Evolutionary conservation across 805 yeast genomes (phyloP), one percentile per base, ranked within the genome.

Genomic region (Yamadazyma akitaensis): DNA sequence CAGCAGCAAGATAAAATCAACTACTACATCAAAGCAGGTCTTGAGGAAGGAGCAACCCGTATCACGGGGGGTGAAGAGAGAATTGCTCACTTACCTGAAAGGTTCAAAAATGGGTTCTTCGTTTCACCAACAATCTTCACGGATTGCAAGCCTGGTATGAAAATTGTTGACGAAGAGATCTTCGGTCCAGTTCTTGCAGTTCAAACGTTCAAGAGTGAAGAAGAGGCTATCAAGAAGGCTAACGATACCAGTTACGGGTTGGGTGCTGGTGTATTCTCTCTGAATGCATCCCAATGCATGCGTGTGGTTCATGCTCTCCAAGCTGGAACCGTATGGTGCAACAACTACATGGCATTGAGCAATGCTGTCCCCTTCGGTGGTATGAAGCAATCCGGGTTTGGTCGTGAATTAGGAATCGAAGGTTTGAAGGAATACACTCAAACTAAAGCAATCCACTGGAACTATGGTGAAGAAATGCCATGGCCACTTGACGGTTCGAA

Each of bases 121-220:
- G 63, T 75, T 34, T 61, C 72, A 52, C 81, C 80, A 51, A 76
- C 81, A 8, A 70, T 76, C 47, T 69, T 76, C 46, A 72, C 72
- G 5, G 77, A 73, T 57, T 88, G 85, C 43, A 75, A 72, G 44
- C 83, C 83, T 50, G 63, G 74, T 25, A 82, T 84, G 80, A 72
- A 76, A 48, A 79, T 88, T 42, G 85, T 83, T 47, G 75, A 75
- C 53, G 96, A 88, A 65, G 96, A 88, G 66, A 87, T 88, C 49
- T 88, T 88, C 64, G 96, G 96, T n/a, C 96, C 96, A 11, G 96
- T 88, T 32, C 88, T 84, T 21, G 73, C 81, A 7, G 73, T 85
- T 31, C 79, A 83, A 48, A 79, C 77, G 64, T 88, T 88, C 68
- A 61, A 69, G 33, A 70, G 81, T 21, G 85, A 81, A 52, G 84